These are phyloP conservation scores for Psidium friedrichsthalianum DNA, from an alignment of 345 rosid species.

Conservation along the genomic window DNA sequence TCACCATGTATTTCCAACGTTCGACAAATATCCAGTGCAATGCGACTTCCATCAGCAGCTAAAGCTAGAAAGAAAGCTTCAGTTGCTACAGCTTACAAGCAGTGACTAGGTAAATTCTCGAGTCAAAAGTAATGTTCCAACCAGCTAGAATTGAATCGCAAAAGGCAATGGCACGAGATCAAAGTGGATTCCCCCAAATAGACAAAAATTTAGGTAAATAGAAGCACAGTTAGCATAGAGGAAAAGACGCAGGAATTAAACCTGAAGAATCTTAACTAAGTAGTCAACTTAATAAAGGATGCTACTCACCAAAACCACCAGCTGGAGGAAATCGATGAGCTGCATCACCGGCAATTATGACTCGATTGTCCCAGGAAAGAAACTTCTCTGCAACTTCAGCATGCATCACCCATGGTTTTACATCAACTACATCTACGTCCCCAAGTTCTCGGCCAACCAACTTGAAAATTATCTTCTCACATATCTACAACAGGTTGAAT, in stretches of 20 bases:
- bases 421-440: constrained; percentile 61
- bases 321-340: constrained; percentile 96
- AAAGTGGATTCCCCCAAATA: background rate
- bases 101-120: background rate
- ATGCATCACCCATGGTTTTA: constrained; percentile 98
- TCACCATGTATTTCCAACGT: background rate
- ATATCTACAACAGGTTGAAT: constrained; percentile 54
- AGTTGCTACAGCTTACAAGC: background rate
- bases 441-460: constrained; percentile 82
- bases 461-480: constrained; percentile 62
- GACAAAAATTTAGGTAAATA: background rate
- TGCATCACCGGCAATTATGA: constrained; percentile 90
- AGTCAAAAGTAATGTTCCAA: background rate
- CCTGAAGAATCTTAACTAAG: background rate
- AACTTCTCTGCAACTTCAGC: constrained; percentile 93
- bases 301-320: constrained; percentile 89
- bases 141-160: background rate
- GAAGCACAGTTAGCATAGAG: background rate
- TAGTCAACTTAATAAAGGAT: background rate
- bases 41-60: background rate
- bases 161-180: background rate
- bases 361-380: constrained; percentile 39
- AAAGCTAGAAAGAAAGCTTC: background rate
- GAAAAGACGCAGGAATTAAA: background rate
- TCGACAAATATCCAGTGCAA: background rate